Conservation (phyloP, 2,329 filamentous ascomycete genomes). For the Fusarium globosum region DNA sequence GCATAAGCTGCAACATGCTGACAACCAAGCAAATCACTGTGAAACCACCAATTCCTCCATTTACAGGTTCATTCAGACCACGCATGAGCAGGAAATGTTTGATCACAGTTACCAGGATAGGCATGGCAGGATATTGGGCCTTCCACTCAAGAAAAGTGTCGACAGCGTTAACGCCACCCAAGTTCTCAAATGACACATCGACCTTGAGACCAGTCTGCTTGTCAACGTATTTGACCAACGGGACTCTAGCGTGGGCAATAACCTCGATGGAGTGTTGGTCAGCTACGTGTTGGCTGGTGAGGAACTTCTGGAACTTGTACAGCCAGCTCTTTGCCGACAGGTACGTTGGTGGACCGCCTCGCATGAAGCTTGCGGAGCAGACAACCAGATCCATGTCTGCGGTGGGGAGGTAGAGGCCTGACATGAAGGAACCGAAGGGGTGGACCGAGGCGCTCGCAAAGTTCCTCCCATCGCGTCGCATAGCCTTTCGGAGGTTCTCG, state of each 20-base stretch:
- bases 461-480: constrained; percentile 61
- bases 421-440: constrained; percentile 94
- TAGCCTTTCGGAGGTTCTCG: constrained; percentile 69
- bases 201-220: constrained; percentile 81
- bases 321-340: constrained; percentile 66
- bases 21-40: constrained; percentile 94
- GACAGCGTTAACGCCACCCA: constrained; percentile 82
- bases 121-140: constrained; percentile 82
- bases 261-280: constrained; percentile 69
- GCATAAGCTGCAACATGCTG: constrained; percentile 85
- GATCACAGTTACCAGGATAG: constrained; percentile 84
- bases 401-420: constrained; percentile 75
- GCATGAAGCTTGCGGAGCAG: constrained; percentile 69
- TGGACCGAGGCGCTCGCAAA: constrained; percentile 73
- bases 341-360: constrained; percentile 61
- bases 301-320: constrained; percentile 69
- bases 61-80: constrained; percentile 89
- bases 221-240: constrained; percentile 92
- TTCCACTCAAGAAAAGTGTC: constrained; percentile 86
- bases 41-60: constrained; percentile 92
- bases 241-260: constrained; percentile 83
- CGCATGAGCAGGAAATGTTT: constrained; percentile 95
- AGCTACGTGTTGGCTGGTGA: constrained; percentile 68
- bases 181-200: constrained; percentile 95
- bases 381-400: constrained; percentile 96